phyloP scores from a whole-genome alignment of 2,329 filamentous ascomycete species.

The Tolypocladium nubicola region DNA sequence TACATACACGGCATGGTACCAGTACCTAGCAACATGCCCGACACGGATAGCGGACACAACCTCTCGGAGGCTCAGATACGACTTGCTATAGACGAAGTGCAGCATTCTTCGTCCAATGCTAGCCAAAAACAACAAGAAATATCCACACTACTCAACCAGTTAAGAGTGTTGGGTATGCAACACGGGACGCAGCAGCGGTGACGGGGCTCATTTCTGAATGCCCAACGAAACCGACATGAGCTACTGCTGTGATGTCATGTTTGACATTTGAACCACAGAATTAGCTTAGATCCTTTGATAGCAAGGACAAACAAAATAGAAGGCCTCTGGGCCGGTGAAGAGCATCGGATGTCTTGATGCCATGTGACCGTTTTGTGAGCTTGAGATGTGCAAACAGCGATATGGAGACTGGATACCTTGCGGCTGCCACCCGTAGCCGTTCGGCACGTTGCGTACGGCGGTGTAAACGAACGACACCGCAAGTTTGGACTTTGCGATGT shows the following conservation, averaged over 20 bases:
- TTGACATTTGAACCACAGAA: not conserved
- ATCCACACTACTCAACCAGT: constrained; percentile 1
- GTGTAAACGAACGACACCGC: not conserved
- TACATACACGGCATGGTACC: not conserved
- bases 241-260: not conserved
- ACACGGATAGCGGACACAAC: not conserved
- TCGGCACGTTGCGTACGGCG: not conserved
- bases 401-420: not conserved
- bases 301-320: not conserved
- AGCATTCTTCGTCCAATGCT: constrained; percentile 15
- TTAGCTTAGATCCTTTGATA: not conserved
- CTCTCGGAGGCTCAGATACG: constrained; percentile 47
- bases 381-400: not conserved
- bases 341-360: not conserved
- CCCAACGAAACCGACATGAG: not conserved
- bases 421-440: not conserved
- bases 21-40: not conserved
- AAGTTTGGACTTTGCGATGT: not conserved
- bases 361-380: not conserved
- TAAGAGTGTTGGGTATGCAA: constrained; percentile 1
- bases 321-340: not conserved
- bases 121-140: constrained; percentile 4
- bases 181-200: constrained; percentile 4
- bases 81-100: constrained; percentile 52
- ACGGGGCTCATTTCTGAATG: not conserved